Evolutionary conservation across 169 alveolate species (phyloP).

Genomic region (Babesia bovis): DNA sequence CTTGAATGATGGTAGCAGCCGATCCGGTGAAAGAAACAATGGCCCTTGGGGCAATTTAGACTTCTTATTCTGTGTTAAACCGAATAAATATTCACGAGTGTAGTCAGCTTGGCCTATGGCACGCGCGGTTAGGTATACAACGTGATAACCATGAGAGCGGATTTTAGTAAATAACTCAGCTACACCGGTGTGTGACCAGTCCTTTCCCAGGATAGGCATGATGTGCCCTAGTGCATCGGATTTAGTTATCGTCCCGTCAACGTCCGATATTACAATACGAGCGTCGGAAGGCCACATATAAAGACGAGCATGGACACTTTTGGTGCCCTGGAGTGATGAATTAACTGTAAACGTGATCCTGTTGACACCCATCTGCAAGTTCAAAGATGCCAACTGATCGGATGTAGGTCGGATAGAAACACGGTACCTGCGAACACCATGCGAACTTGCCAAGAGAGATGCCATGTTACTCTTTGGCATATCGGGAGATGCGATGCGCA

Average conservation of each 20-base stretch:
- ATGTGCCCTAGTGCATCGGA: conserved; percentile 96
- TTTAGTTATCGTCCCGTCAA: conserved; percentile 96
- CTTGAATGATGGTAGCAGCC: conserved; percentile 91
- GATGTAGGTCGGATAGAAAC: conserved; percentile 88
- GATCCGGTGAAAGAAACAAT: conserved; percentile 93
- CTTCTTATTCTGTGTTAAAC: conserved; percentile 84
- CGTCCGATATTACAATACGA: conserved; percentile 94
- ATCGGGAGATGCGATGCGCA: neutral
- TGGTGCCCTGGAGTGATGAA: conserved; percentile 88
- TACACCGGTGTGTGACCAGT: conserved; percentile 97
- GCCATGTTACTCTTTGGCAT: neutral
- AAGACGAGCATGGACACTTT: conserved; percentile 88
- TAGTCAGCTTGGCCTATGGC: conserved; percentile 96
- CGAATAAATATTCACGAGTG: conserved; percentile 90
- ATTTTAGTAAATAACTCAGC: conserved; percentile 90
- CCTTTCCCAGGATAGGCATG: conserved; percentile 95
- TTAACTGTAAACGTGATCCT: conserved; percentile 85
- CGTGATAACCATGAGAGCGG: conserved; percentile 90
- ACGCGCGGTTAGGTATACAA: conserved; percentile 95
- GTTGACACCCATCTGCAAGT: conserved; percentile 87
- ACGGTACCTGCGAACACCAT: conserved; percentile 31
- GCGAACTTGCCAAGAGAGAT: neutral
- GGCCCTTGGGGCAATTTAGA: conserved; percentile 93
- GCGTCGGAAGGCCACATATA: conserved; percentile 91
- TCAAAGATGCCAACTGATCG: conserved; percentile 83